Percentiles rank a stretch among this genome's conserved stretches.
phyloP scores from a whole-genome alignment of 2,329 filamentous ascomycete genomes.

The Myriosclerotinia curreyana region DNA sequence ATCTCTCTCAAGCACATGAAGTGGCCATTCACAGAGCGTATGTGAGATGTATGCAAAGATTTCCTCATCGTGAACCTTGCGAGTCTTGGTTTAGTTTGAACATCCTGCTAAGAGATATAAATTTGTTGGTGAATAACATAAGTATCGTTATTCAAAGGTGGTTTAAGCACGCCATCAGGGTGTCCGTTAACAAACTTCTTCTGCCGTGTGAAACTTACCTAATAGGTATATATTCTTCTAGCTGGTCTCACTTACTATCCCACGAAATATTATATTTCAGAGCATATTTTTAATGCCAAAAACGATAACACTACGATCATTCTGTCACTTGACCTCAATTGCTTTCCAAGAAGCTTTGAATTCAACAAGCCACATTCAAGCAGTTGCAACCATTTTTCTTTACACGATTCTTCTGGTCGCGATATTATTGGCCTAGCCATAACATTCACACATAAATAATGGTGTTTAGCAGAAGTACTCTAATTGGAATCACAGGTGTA shows the following conservation, averaged over 20 bases:
- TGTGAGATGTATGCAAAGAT: not conserved
- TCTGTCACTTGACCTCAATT: not conserved
- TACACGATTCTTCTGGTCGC: not conserved
- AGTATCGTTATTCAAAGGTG: not conserved
- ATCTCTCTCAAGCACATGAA: not conserved
- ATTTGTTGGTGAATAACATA: not conserved
- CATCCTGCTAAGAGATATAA: not conserved
- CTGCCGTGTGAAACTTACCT: not conserved
- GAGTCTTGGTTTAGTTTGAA: not conserved
- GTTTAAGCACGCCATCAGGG: not conserved
- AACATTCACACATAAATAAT: not conserved
- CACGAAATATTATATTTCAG: not conserved
- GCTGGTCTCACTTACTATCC: not conserved
- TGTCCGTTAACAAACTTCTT: not conserved
- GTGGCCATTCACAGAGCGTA: not conserved
- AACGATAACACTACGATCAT: not conserved
- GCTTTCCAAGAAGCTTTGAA: not conserved
- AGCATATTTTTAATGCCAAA: not conserved
- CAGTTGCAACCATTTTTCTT: not conserved
- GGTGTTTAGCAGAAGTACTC: not conserved
- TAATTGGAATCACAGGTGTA: conserved; percentile 3
- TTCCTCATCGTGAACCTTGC: not conserved
- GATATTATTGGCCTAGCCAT: not conserved
- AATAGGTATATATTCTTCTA: not conserved
- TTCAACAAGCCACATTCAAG: not conserved